These are phyloP conservation scores for Hamamelis virginiana DNA, from an alignment of 164 flowering plant species.

Conservation along the genomic window DNA sequence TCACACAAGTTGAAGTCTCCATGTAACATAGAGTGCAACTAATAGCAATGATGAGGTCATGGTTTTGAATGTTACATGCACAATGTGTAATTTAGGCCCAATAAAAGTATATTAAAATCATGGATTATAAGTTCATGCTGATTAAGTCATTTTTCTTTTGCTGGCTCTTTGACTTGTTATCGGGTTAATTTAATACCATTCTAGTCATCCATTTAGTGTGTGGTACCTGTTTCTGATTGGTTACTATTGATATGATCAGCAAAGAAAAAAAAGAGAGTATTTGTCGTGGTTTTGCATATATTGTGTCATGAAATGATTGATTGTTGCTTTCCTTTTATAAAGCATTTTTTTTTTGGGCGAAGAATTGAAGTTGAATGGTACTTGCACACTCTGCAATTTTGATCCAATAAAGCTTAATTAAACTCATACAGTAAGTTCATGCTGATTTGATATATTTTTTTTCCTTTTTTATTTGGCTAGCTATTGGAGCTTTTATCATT, in stretches of 20 bases:
- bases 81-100: too few species aligned
- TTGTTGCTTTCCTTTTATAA: neutral
- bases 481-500: slow-evolving; percentile 69
- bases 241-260: neutral
- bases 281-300: neutral
- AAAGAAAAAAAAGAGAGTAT: neutral
- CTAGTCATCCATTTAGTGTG: too few species aligned
- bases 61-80: neutral
- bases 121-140: too few species aligned
- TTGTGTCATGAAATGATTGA: neutral
- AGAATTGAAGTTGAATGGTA: neutral
- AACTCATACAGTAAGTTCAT: neutral
- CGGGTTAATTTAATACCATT: too few species aligned
- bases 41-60: neutral
- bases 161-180: too few species aligned
- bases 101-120: too few species aligned
- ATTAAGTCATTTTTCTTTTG: too few species aligned
- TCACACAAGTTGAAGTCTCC: too few species aligned
- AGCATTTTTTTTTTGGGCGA: neutral
- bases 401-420: neutral
- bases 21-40: too few species aligned
- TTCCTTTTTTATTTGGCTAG: slow-evolving; percentile 30
- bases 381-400: neutral
- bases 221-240: too few species aligned
- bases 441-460: slow-evolving; percentile 9